Percentiles rank a stretch among this genome's conserved stretches.
Evolutionary conservation across 805 yeast genomes (phyloP).

Genomic region (Dipodascus albidus): DNA sequence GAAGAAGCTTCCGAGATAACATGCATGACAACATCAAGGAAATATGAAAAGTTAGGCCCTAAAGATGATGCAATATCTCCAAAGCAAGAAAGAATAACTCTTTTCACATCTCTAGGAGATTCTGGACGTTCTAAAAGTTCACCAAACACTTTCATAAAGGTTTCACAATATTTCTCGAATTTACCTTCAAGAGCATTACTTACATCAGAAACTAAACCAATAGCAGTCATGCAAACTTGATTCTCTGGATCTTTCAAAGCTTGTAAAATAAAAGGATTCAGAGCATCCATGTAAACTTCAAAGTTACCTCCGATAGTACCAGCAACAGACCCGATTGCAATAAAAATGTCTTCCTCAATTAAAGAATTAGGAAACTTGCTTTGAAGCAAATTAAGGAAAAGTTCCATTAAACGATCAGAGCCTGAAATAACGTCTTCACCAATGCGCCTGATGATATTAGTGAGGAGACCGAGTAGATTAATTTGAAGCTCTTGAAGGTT

Average conservation of each 20-base stretch:
- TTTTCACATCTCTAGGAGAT: slow-evolving; percentile 72
- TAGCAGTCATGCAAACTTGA: slow-evolving; percentile 78
- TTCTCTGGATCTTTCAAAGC: slow-evolving; percentile 78
- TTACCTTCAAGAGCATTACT: slow-evolving; percentile 74
- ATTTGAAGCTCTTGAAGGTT: slow-evolving; percentile 83
- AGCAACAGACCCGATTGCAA: slow-evolving; percentile 85
- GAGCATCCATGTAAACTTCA: slow-evolving; percentile 64
- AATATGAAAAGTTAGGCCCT: slow-evolving; percentile 66
- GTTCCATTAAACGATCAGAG: slow-evolving; percentile 74
- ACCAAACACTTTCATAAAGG: slow-evolving; percentile 76
- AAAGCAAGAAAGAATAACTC: slow-evolving; percentile 80
- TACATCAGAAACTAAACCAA: slow-evolving; percentile 91
- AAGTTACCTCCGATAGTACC: slow-evolving; percentile 65
- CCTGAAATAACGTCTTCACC: slow-evolving; percentile 53
- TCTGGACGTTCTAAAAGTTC: slow-evolving; percentile 52
- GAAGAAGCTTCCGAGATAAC: slow-evolving; percentile 36
- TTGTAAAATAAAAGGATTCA: slow-evolving; percentile 68
- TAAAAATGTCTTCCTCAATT: slow-evolving; percentile 89
- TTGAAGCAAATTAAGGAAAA: slow-evolving; percentile 65
- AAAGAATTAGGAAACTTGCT: slow-evolving; percentile 53
- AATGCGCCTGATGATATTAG: slow-evolving; percentile 75
- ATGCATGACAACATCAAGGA: slow-evolving; percentile 66
- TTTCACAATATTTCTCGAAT: slow-evolving; percentile 64
- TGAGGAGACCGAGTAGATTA: slow-evolving; percentile 60
- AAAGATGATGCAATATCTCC: slow-evolving; percentile 92